These are phyloP conservation scores for Backusella tarrabulga DNA, from an alignment of 192 early-diverging fungal genomes.

Conservation along the genomic window DNA sequence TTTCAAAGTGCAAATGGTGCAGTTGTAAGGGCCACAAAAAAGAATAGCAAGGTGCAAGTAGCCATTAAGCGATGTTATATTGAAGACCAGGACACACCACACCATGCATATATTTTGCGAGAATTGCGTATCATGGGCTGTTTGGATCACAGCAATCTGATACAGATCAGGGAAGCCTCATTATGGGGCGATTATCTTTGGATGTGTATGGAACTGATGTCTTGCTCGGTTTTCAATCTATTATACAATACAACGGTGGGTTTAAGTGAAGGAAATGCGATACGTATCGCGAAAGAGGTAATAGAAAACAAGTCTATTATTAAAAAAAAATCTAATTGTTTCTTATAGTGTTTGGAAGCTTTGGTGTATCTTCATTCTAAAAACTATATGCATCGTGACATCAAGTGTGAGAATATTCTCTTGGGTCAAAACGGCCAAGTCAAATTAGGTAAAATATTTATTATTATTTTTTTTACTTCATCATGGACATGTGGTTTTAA, in stretches of 20 bases:
- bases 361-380: constrained; percentile 42
- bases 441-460: constrained; percentile 37
- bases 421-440: constrained; percentile 35
- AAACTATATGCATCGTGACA: constrained; percentile 50
- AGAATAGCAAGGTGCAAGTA: constrained; percentile 25
- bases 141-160: constrained; percentile 34
- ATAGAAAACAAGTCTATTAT: neutral
- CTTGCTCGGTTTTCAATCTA: constrained; percentile 40
- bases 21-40: constrained; percentile 32
- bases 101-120: constrained; percentile 36
- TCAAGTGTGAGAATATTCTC: constrained; percentile 48
- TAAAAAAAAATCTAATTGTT: neutral
- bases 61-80: constrained; percentile 44
- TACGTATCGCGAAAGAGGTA: constrained; percentile 38
- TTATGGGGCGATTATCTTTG: constrained; percentile 42
- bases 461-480: neutral
- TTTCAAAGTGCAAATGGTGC: constrained; percentile 35
- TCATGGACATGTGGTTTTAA: neutral
- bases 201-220: constrained; percentile 44
- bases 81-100: constrained; percentile 40
- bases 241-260: constrained; percentile 37
- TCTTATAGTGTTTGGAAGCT: constrained; percentile 33
- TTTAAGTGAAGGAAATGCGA: constrained; percentile 35
- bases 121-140: constrained; percentile 43
- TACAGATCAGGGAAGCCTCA: constrained; percentile 34